Percentiles rank a stretch among this genome's conserved stretches.
phyloP scores from a whole-genome alignment of 805 yeast genomes.

The Kodamaea kakaduensis region DNA sequence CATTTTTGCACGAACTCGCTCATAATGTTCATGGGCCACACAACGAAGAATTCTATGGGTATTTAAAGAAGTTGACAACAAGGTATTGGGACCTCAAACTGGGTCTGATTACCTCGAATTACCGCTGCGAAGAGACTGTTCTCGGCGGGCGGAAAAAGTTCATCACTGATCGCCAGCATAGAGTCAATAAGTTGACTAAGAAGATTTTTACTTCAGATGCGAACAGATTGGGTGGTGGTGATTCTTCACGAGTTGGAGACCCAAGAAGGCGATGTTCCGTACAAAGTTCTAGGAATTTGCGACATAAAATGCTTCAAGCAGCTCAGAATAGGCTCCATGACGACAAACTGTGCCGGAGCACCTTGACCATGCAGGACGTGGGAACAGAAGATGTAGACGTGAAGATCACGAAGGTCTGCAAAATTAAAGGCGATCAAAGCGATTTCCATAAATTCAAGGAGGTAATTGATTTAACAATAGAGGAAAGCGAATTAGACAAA shows the following conservation, averaged over 20 bases:
- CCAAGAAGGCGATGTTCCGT: too few relatives aligned
- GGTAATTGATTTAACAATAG: too few relatives aligned
- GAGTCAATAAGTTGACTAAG: conserved; percentile 39
- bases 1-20: conserved; percentile 83
- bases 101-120: conserved; percentile 46
- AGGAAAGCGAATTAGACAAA: too few relatives aligned
- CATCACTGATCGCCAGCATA: conserved; percentile 26
- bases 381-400: conserved; percentile 46
- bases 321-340: conserved; percentile 59
- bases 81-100: conserved; percentile 45
- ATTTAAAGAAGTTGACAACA: conserved; percentile 56
- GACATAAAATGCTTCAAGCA: conserved; percentile 53
- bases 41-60: conserved; percentile 62
- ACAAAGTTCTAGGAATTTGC: too few relatives aligned
- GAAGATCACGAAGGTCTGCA: conserved; percentile 22
- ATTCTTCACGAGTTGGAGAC: too few relatives aligned
- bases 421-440: too few relatives aligned
- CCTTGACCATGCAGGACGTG: conserved; percentile 20
- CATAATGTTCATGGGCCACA: conserved; percentile 84
- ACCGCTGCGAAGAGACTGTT: conserved; percentile 44
- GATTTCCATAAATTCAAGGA: too few relatives aligned
- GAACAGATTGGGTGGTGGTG: conserved; percentile 27
- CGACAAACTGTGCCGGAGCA: conserved; percentile 43
- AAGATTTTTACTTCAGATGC: conserved; percentile 39
- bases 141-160: conserved; percentile 36